Percentiles rank a stretch among this genome's conserved stretches.
These are phyloP conservation scores for Diplodia seriata DNA, from an alignment of 2,329 filamentous ascomycete species.

Conservation along the genomic window DNA sequence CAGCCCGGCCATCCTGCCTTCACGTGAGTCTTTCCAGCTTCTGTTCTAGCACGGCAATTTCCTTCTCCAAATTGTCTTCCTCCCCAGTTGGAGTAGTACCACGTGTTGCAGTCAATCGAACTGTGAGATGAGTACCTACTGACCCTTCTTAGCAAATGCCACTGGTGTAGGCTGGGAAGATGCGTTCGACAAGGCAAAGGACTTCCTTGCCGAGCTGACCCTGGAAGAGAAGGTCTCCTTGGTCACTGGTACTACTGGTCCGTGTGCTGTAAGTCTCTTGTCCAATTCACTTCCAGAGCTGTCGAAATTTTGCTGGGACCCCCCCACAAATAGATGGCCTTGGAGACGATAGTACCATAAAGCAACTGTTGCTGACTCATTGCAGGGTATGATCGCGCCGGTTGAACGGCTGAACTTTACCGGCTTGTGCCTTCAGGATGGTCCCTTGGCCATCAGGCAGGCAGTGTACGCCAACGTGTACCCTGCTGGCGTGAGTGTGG, in stretches of 20 bases:
- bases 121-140: neutral
- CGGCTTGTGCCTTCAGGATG: slow-evolving; percentile 52
- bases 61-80: neutral
- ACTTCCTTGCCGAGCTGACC: slow-evolving; percentile 47
- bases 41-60: too few relatives aligned
- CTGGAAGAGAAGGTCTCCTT: slow-evolving; percentile 49
- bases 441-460: slow-evolving; percentile 38
- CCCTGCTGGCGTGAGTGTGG: slow-evolving; percentile 47
- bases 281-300: neutral
- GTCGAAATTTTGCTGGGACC: slow-evolving; percentile 18
- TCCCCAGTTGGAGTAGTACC: neutral
- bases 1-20: slow-evolving; percentile 24
- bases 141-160: slow-evolving; percentile 28
- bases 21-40: slow-evolving; percentile 11
- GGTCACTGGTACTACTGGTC: slow-evolving; percentile 39
- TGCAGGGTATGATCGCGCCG: slow-evolving; percentile 45
- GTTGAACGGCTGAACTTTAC: slow-evolving; percentile 49
- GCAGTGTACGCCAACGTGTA: slow-evolving; percentile 44
- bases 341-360: neutral
- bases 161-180: slow-evolving; percentile 43
- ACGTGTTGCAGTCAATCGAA: neutral
- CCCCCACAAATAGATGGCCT: neutral
- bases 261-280: slow-evolving; percentile 26
- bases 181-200: slow-evolving; percentile 46
- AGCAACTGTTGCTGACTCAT: slow-evolving; percentile 25